A percentile compares a stretch with the other conserved stretches of the same genome.
phyloP scores from a whole-genome alignment of 164 flowering plant genomes.

The Protea cynaroides region DNA sequence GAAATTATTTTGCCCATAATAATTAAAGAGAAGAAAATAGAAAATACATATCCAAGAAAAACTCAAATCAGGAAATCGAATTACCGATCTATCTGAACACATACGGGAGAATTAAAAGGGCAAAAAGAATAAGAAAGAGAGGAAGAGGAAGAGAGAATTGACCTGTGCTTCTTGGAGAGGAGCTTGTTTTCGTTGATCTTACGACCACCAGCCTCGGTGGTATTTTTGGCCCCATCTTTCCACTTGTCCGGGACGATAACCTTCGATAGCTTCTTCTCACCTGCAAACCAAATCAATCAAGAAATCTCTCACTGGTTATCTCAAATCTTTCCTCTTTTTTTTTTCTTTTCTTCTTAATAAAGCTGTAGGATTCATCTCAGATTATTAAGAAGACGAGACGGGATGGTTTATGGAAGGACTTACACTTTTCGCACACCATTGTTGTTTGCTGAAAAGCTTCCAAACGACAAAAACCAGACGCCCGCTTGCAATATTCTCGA shows the following conservation, averaged over 20 bases:
- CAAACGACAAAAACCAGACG: background rate
- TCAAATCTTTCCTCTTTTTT: background rate
- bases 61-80: background rate
- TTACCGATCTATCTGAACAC: no score
- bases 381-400: background rate
- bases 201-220: conserved; percentile 95
- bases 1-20: background rate
- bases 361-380: background rate
- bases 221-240: conserved; percentile 98
- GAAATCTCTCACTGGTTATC: background rate
- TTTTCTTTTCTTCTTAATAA: background rate
- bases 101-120: background rate
- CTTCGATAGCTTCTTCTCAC: conserved; percentile 84
- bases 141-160: no score
- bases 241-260: conserved; percentile 98
- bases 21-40: background rate
- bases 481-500: background rate
- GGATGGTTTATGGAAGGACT: conserved; percentile 12
- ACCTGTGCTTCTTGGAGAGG: conserved; percentile 95
- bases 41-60: background rate
- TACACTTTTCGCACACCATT: conserved; percentile 91
- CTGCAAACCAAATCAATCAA: conserved; percentile 26
- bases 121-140: background rate
- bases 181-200: conserved; percentile 98
- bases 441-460: background rate